Evolutionary conservation across 768 basidiomycete genomes (phyloP).

Genomic region (Termitomyces heimii): DNA sequence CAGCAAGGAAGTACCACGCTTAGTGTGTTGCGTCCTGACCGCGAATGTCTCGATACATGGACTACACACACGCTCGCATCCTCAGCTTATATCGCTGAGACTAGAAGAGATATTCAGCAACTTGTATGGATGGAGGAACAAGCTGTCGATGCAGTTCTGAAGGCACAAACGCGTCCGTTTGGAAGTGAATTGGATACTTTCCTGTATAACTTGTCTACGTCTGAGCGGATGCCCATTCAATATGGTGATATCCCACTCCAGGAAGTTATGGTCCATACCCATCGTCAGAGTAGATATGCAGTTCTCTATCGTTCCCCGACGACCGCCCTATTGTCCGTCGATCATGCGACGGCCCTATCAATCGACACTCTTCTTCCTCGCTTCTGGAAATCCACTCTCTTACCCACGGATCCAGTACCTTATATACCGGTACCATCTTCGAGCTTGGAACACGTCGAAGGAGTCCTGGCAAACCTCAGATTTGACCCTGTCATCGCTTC

Average conservation of each 20-base stretch:
- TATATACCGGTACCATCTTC: slow-evolving; percentile 52
- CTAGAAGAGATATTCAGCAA: slow-evolving; percentile 24
- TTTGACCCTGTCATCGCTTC: slow-evolving; percentile 68
- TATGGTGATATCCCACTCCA: slow-evolving; percentile 7
- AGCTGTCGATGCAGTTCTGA: slow-evolving; percentile 40
- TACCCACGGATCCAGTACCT: slow-evolving; percentile 44
- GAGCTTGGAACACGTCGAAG: slow-evolving; percentile 48
- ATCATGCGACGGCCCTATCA: slow-evolving; percentile 28
- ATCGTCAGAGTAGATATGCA: slow-evolving; percentile 15
- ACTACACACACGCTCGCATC: slow-evolving; percentile 19
- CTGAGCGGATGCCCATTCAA: background rate
- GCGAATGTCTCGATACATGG: slow-evolving; percentile 34
- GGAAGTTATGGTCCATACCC: slow-evolving; percentile 13
- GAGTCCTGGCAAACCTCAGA: slow-evolving; percentile 50
- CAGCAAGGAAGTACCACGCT: slow-evolving; percentile 31
- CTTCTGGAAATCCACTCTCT: slow-evolving; percentile 64
- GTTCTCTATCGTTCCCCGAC: slow-evolving; percentile 37
- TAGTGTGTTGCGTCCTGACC: slow-evolving; percentile 41
- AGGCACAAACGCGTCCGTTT: slow-evolving; percentile 22
- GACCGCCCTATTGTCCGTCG: slow-evolving; percentile 48
- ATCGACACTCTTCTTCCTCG: slow-evolving; percentile 65
- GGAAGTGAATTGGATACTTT: slow-evolving; percentile 29
- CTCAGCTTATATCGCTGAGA: slow-evolving; percentile 21
- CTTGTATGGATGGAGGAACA: slow-evolving; percentile 61
- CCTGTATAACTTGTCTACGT: slow-evolving; percentile 20